Evolutionary conservation across 768 basidiomycete genomes (phyloP).

Genomic region (Trametes gibbosa): DNA sequence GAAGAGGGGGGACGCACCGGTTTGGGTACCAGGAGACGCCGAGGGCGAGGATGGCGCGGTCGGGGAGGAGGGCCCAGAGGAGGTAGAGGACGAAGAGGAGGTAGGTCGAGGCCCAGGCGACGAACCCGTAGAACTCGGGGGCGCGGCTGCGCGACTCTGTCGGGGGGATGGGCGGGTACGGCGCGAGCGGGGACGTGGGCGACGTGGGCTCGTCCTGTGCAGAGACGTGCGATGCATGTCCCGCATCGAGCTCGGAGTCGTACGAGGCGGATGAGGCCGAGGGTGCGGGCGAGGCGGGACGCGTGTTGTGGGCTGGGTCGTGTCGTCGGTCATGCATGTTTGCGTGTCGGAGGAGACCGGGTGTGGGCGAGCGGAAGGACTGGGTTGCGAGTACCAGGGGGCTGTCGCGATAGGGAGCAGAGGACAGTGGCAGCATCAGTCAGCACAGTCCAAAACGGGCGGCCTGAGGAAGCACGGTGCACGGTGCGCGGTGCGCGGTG

Average conservation of each 20-base stretch:
- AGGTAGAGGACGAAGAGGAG: slow-evolving; percentile 68
- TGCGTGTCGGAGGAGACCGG: too few relatives aligned
- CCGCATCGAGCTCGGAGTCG: too few relatives aligned
- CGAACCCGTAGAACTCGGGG: slow-evolving; percentile 89
- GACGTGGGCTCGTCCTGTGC: slow-evolving; percentile 36
- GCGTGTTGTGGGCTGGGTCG: background rate
- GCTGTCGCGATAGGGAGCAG: background rate
- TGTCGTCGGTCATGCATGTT: too few relatives aligned
- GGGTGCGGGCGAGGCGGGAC: background rate
- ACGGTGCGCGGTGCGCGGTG: background rate
- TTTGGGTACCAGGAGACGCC: slow-evolving; percentile 89
- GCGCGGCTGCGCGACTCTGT: slow-evolving; percentile 60
- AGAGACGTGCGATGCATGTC: too few relatives aligned
- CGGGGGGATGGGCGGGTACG: slow-evolving; percentile 38
- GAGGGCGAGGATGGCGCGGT: slow-evolving; percentile 57
- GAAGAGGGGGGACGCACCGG: slow-evolving; percentile 53
- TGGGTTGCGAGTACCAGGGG: too few relatives aligned
- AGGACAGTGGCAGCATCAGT: slow-evolving; percentile 1
- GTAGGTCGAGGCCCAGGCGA: slow-evolving; percentile 77
- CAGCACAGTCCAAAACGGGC: background rate
- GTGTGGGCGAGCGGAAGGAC: too few relatives aligned
- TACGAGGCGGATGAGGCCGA: background rate
- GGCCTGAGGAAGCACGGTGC: too few relatives aligned
- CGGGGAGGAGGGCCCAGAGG: slow-evolving; percentile 80
- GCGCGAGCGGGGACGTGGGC: slow-evolving; percentile 43